Evolutionary conservation across 2,329 filamentous ascomycete species (phyloP).

Genomic region (Raffaelea arxii): DNA sequence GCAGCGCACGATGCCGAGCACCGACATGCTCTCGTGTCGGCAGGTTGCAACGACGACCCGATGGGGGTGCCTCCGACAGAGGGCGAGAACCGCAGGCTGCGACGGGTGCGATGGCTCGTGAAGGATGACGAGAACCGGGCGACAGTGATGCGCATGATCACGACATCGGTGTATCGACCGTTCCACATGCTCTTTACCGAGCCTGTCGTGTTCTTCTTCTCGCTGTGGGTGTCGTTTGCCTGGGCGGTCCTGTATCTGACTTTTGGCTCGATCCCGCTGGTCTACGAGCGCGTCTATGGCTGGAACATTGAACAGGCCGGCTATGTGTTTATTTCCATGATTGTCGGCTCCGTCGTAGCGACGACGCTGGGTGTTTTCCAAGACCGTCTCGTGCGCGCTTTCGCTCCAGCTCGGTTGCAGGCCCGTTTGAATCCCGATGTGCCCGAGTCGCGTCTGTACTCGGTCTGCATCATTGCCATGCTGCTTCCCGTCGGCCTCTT

Average conservation of each 20-base stretch:
- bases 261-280: conserved; percentile 69
- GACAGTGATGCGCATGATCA: conserved; percentile 59
- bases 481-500: conserved; percentile 73
- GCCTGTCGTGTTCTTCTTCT: conserved; percentile 77
- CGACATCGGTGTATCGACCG: conserved; percentile 64
- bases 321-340: conserved; percentile 65
- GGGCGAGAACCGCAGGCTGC: conserved; percentile 14
- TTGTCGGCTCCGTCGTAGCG: conserved; percentile 54
- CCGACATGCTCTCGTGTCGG: no score
- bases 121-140: conserved; percentile 67
- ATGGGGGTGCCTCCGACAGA: not conserved
- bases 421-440: conserved; percentile 37
- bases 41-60: not conserved
- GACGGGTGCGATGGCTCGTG: conserved; percentile 70
- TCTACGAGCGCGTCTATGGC: conserved; percentile 58
- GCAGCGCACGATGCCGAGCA: conserved; percentile 9
- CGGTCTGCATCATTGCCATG: conserved; percentile 65
- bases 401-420: conserved; percentile 28
- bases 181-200: conserved; percentile 71
- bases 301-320: conserved; percentile 61
- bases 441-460: conserved; percentile 75
- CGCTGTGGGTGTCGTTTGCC: conserved; percentile 78
- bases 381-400: conserved; percentile 51
- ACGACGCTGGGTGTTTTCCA: conserved; percentile 63
- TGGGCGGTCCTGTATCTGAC: conserved; percentile 86